These are phyloP conservation scores for Margaritispora aquatica DNA, from an alignment of 495 filamentous ascomycete genomes.

Conservation along the genomic window DNA sequence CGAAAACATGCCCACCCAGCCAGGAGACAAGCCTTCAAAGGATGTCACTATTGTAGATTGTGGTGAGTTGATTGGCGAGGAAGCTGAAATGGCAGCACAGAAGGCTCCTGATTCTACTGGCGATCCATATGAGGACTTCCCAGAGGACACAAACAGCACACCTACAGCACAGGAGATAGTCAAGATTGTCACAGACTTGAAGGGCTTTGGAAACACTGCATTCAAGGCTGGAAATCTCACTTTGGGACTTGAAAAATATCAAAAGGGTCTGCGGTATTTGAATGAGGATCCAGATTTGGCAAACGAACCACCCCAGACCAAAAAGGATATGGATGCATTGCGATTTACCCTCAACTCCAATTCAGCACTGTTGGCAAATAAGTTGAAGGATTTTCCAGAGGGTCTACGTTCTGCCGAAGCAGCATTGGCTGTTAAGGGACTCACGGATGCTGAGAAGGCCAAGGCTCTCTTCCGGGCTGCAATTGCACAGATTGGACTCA, in stretches of 20 bases:
- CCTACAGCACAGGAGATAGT: slow-evolving; percentile 59
- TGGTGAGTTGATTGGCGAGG: slow-evolving; percentile 71
- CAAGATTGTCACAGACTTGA: slow-evolving; percentile 79
- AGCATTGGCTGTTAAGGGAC: slow-evolving; percentile 61
- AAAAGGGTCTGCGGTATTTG: slow-evolving; percentile 92
- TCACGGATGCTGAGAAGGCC: slow-evolving; percentile 70
- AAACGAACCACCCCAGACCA: slow-evolving; percentile 59
- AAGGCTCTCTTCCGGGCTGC: slow-evolving; percentile 86
- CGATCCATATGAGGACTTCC: slow-evolving; percentile 94
- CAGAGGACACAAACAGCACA: slow-evolving; percentile 56
- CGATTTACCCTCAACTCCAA: slow-evolving; percentile 75
- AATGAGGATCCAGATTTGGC: slow-evolving; percentile 79
- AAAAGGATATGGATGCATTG: slow-evolving; percentile 59
- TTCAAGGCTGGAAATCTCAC: slow-evolving; percentile 71
- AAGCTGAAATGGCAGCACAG: slow-evolving; percentile 52
- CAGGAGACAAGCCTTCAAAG: slow-evolving; percentile 68
- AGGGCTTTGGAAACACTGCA: slow-evolving; percentile 85
- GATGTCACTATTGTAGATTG: slow-evolving; percentile 77
- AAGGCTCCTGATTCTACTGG: slow-evolving; percentile 72
- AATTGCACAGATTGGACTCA: slow-evolving; percentile 61
- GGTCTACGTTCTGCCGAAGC: slow-evolving; percentile 62
- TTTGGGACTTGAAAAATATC: slow-evolving; percentile 86
- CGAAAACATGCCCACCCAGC: slow-evolving; percentile 75
- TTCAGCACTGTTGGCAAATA: slow-evolving; percentile 72
- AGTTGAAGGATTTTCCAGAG: slow-evolving; percentile 64